Evolutionary conservation across 2,329 filamentous ascomycete species (phyloP), one percentile per base, ranked within the genome.

Genomic region (Anthostomella pinea): DNA sequence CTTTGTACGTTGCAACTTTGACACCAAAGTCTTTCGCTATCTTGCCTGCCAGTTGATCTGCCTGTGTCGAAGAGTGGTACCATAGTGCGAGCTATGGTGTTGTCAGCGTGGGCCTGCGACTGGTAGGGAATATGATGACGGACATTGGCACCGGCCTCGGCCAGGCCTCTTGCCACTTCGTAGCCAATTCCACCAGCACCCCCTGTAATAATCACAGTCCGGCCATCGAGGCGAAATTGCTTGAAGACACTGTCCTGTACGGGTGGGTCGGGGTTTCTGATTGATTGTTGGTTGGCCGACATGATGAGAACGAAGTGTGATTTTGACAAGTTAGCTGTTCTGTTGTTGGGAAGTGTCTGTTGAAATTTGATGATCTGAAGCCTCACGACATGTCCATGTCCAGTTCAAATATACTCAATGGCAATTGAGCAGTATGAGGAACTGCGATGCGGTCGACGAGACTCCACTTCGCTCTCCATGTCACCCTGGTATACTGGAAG

Each of bases 111-210:
- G 9, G 21, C 4, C n/a, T 7, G 4, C 6, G 17, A 4, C 13
- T 22, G 2, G 10, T 15, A 10, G n/a, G 11, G 16, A 4, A 15
- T 13, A 18, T 18, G 3, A 8, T 21, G 10, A 25, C 43, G 6
- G 27, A 46, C 44, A 14, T 47, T 47, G 8, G 55, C 64, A 16
- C 64, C 62, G 8, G 62, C 58, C 48, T 66, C 63, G 22, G 63
- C 36, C 5, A 65, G 50, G 5, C 58, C 61, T 14, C 38, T 47
- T 2, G 62, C 60, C 10, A 66, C 46, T 6, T 55, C 54, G 21
- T 63, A 58, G 5, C 64, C 64, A 3, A 66, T 56, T 14, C 63
- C 62, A 15, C 62, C 56, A 15, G 56, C 60, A 22, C 55, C 64
- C 9, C 64, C 64, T 8, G 64, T 66, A 23, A 67, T 62, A 7